These are phyloP conservation scores for Alternaria sp. DNA, from an alignment of 2,329 filamentous ascomycete species.

Conservation along the genomic window DNA sequence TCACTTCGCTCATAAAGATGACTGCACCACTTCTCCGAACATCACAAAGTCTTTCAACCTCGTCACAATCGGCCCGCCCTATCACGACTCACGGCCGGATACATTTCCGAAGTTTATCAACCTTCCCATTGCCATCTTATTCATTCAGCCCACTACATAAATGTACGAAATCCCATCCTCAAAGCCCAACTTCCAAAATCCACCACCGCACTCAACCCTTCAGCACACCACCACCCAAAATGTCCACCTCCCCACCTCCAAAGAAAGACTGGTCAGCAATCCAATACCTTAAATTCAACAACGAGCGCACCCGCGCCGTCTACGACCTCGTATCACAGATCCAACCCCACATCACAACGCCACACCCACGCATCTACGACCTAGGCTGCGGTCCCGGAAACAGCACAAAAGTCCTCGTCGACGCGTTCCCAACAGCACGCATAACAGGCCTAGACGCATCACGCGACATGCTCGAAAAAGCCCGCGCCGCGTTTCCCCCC, in stretches of 20 bases:
- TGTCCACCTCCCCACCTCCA: background rate
- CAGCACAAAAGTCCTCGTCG: conserved; percentile 61
- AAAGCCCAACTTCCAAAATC: background rate
- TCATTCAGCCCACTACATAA: conserved; percentile 4
- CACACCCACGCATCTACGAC: conserved; percentile 60
- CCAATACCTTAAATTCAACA: conserved; percentile 65
- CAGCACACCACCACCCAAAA: background rate
- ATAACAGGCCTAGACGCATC: conserved; percentile 65
- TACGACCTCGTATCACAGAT: conserved; percentile 63
- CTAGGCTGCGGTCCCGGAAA: conserved; percentile 69
- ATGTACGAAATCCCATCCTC: background rate
- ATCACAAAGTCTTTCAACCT: background rate
- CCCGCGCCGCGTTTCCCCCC: conserved; percentile 50
- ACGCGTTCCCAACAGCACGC: conserved; percentile 58
- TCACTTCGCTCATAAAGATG: background rate
- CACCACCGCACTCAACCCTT: background rate
- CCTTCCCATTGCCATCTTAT: background rate
- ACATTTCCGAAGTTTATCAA: conserved; percentile 4
- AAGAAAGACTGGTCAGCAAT: conserved; percentile 62
- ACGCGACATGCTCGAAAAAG: conserved; percentile 64
- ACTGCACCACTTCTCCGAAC: background rate
- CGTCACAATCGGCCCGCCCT: background rate
- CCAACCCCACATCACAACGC: conserved; percentile 41
- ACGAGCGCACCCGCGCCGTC: conserved; percentile 63
- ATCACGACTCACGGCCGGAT: background rate